Base-by-base conservation (phyloP, 2,329 filamentous ascomycete genomes). In the Diaporthe citrichinensis region DNA sequence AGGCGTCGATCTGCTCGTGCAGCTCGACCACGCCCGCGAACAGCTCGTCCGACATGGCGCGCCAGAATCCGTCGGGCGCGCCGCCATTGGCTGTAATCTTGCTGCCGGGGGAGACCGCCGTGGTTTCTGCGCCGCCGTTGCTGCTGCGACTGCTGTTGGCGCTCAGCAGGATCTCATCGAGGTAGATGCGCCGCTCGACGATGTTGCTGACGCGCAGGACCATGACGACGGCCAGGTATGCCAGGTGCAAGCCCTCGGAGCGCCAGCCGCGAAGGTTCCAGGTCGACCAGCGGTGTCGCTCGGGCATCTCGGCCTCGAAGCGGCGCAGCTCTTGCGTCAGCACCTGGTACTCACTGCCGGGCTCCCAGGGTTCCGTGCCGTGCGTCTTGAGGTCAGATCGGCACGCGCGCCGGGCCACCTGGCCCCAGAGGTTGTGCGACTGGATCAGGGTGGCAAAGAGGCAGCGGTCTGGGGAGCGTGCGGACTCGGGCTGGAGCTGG, bases 381-480 rank as follows among this genome's bases (percentile, higher is more conserved):
- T 67, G 57, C 9, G 62, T 41, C 25, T 78, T 75, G 34, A 74
- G 71, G 31, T 76, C 77, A 9, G 76, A 73, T 23, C 74, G 71
- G 61, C 80, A 80, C 25, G 81, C 82, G 25, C 78, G 77, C 20
- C 83, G 75, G 1, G 84, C 83, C 3, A 85, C 80, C 55, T 80
- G 78, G 17, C 84, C 84, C 84, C 83, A 85, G 34, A 85, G 78
- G 49, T 80, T 81, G 72, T 85, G 84, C 1, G 82, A 79, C 74
- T 85, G 83, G 15, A 85, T 80, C 2, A 85, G 78, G 4, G 80
- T 83, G 2, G 84, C 84, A 77, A 85, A 85, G 9, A 85, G 79
- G 57, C 82, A 85, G 17, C 83, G 77, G 1, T 78, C 75, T 3
- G 79, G 76, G 0, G 78, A 74, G 31, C 75, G 74, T 8, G 79